A percentile compares a stretch with the other conserved stretches of the same genome.
phyloP scores from a whole-genome alignment of 306 rosid species.

The Vigna angularis region DNA sequence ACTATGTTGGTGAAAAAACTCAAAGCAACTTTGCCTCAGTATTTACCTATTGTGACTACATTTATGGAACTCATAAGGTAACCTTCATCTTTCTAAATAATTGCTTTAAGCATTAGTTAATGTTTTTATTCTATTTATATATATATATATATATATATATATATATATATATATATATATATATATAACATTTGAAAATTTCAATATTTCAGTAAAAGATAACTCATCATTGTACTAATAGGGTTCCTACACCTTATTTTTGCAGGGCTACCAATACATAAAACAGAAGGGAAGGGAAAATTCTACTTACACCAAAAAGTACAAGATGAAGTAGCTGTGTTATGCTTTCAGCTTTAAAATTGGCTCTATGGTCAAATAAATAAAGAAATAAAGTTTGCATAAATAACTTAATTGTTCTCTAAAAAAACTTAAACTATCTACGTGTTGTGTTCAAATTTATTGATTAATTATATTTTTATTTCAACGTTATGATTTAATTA shows the following conservation, averaged over 20 bases:
- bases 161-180: too few relatives aligned
- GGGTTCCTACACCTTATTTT: not conserved
- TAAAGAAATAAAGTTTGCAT: not conserved
- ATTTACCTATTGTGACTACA: slow-evolving; percentile 81
- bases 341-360: not conserved
- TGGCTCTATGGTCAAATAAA: not conserved
- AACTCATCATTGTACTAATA: not conserved
- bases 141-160: too few relatives aligned
- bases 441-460: too few relatives aligned
- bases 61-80: slow-evolving; percentile 88
- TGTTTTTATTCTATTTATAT: too few relatives aligned
- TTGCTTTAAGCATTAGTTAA: too few relatives aligned
- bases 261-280: slow-evolving; percentile 42
- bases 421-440: too few relatives aligned
- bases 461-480: not conserved
- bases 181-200: not conserved
- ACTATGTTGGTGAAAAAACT: slow-evolving; percentile 76
- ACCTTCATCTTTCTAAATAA: not conserved
- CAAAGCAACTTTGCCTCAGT: slow-evolving; percentile 85
- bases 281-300: slow-evolving; percentile 3
- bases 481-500: not conserved
- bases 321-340: slow-evolving; percentile 32
- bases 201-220: not conserved
- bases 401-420: too few relatives aligned
- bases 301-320: not conserved